These are phyloP conservation scores for Ustilago xerochloae DNA, from an alignment of 1,284 basidiomycete genomes.

Conservation along the genomic window DNA sequence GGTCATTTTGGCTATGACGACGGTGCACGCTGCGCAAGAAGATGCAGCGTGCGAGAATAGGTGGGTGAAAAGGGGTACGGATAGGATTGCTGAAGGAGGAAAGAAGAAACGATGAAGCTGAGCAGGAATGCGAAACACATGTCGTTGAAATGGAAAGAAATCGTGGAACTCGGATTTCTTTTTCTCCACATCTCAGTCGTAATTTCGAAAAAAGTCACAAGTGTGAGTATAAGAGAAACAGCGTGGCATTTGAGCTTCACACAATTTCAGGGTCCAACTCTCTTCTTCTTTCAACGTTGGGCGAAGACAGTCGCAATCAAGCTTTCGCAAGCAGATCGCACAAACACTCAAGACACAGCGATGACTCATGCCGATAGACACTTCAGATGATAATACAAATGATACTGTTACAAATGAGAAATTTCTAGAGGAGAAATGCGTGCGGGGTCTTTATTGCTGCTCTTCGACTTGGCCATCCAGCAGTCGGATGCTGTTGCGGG, in stretches of 20 bases:
- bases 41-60: not conserved
- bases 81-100: slow-evolving; percentile 1
- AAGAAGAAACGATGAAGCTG: not conserved
- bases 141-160: not conserved
- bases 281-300: not conserved
- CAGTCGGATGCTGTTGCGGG: slow-evolving; percentile 35
- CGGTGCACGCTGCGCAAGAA: not conserved
- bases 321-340: too few relatives aligned
- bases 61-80: not conserved
- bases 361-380: too few relatives aligned
- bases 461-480: slow-evolving; percentile 32
- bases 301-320: too few relatives aligned
- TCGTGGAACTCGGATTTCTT: not conserved
- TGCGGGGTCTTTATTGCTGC: not conserved
- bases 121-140: too few relatives aligned
- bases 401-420: slow-evolving; percentile 13
- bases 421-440: not conserved
- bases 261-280: slow-evolving; percentile 11
- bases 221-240: too few relatives aligned
- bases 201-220: not conserved
- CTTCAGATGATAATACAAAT: not conserved
- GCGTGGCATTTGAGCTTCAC: not conserved
- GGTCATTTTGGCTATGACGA: slow-evolving; percentile 33
- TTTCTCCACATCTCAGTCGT: slow-evolving; percentile 15
- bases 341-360: too few relatives aligned